Base-by-base conservation (phyloP, 441 rosid genomes). In the Gossypium gossypioides region DNA sequence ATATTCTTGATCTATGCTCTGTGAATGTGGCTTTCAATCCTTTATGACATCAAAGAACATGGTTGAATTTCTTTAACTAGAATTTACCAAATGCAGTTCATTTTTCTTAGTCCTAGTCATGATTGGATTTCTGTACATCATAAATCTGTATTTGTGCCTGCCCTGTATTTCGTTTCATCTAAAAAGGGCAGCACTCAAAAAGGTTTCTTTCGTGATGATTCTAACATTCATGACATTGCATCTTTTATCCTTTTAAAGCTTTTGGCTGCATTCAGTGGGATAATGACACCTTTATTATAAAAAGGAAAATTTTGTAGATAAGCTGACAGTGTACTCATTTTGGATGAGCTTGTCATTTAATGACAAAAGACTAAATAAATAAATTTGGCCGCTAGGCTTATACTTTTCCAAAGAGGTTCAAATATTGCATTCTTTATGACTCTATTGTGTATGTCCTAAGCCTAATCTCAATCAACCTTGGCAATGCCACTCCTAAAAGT, bases 291-390 rank as follows among this genome's bases (percentile, higher is more conserved):
- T 72, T 8, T 50, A 22, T 44, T 50, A 68, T 27, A 55, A 16
- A 67, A 55, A 13, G 6, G 37, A 24, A 42, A 59, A 22, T 63
- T 56, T 1, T 9, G 6, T 32, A 15, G 19, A 15, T 56, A 61
- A 32, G 60, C 12, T 54, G 60, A 27, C 75, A 66, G 63, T 19
- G 50, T 78, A 32, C 51, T 52, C 66, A 69, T 64, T 74, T 68
- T 75, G 74, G 71, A 68, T 9, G 63, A 68, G 55, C 12, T 58
- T 66, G 58, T 32, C 37, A 32, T 32, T 56, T 70, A 29, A 71
- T 71, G 80, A 75, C 37, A 32, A 32, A 75, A 75, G 66, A 59
- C 18, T 32, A 27, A n/a, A 61, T 21, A 69, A 58, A 22, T 25
- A n/a, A n/a, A 61, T 15, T 5, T 32, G 37, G 37, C 37, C 37